These are phyloP conservation scores for Saussurea involucrata DNA, from an alignment of 129 eudicot genomes.

Conservation along the genomic window DNA sequence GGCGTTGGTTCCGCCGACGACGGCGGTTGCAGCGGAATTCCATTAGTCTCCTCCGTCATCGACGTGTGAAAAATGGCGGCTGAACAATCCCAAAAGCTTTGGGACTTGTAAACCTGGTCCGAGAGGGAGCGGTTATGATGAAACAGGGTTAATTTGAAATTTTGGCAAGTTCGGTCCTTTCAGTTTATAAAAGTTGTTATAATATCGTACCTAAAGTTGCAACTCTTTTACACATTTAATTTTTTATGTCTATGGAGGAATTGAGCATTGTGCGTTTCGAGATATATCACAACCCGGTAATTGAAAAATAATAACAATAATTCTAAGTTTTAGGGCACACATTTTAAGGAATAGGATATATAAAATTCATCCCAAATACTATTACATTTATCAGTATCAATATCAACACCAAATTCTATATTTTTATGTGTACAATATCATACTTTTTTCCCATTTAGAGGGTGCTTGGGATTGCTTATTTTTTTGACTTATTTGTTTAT, in stretches of 20 bases:
- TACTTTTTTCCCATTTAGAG: too few species aligned
- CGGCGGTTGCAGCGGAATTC: slow-evolving; percentile 4
- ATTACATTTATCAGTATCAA: too few species aligned
- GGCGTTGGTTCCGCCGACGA: slow-evolving; percentile 26
- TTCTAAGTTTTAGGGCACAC: background rate
- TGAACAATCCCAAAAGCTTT: slow-evolving; percentile 11
- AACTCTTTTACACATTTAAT: background rate
- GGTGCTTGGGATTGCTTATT: too few species aligned
- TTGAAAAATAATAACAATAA: too few species aligned
- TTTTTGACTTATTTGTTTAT: too few species aligned
- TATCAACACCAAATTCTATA: too few species aligned
- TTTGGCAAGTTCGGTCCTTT: background rate
- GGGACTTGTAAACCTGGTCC: slow-evolving; percentile 10
- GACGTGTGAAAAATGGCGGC: slow-evolving; percentile 21
- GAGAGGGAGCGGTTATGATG: background rate
- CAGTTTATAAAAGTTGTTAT: background rate
- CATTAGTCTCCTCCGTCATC: slow-evolving; percentile 13
- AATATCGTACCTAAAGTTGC: background rate
- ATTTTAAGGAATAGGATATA: too few species aligned
- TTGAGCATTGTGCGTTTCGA: background rate
- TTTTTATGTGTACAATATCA: too few species aligned
- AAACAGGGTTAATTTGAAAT: background rate
- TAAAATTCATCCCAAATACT: too few species aligned
- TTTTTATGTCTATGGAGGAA: too few species aligned
- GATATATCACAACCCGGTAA: background rate